phyloP scores from a whole-genome alignment of 345 rosid genomes.

The Atalantia buxifolia region DNA sequence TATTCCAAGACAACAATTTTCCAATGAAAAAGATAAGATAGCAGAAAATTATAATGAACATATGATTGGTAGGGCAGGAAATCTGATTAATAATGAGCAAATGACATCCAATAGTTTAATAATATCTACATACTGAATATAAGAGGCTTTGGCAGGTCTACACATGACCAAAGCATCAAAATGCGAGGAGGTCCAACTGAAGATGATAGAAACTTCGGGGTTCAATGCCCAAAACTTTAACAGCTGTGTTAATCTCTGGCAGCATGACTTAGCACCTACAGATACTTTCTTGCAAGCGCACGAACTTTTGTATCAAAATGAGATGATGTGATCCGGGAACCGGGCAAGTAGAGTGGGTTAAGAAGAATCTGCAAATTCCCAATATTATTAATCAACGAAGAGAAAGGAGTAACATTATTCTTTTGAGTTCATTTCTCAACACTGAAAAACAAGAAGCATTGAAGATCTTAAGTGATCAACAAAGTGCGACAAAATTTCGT shows the following conservation, averaged over 20 bases:
- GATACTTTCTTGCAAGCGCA: slow-evolving; percentile 87
- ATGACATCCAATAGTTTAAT: background rate
- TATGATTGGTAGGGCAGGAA: background rate
- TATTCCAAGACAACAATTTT: background rate
- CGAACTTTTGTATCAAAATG: slow-evolving; percentile 96
- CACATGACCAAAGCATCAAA: background rate
- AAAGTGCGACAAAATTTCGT: background rate
- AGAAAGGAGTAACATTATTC: background rate
- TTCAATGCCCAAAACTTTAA: background rate
- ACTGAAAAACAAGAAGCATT: background rate
- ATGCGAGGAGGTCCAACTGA: background rate
- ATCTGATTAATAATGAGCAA: background rate
- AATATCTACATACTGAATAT: background rate
- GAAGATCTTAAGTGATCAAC: too few species aligned
- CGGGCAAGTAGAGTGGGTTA: slow-evolving; percentile 88
- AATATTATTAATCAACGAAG: background rate
- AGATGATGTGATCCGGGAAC: slow-evolving; percentile 82
- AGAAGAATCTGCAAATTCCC: slow-evolving; percentile 66
- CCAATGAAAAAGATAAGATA: background rate
- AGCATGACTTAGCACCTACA: slow-evolving; percentile 26
- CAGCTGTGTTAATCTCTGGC: background rate
- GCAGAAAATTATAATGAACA: background rate
- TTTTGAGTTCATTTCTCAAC: background rate
- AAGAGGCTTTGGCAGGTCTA: background rate
- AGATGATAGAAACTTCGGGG: background rate